A percentile compares a stretch with the other conserved stretches of the same genome.
phyloP scores from a whole-genome alignment of 1,284 basidiomycete genomes.

The Cryptococcus wingfieldii region DNA sequence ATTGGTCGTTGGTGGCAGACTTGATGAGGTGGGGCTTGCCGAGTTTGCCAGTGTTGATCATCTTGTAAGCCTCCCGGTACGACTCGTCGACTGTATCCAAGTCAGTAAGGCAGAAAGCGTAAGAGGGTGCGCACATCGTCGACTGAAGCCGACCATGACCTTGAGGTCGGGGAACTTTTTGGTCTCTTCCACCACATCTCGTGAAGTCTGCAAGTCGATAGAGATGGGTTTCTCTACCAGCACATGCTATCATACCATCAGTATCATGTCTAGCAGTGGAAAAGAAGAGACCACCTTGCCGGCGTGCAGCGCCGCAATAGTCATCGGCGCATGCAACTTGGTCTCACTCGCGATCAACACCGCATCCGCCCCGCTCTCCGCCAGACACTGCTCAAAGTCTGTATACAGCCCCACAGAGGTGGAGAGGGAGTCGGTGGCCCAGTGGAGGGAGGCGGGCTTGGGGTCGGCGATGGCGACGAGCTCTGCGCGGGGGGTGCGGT shows the following conservation, averaged over 20 bases:
- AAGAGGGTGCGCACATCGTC: constrained; percentile 25
- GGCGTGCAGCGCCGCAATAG: constrained; percentile 13
- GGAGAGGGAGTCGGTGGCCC: constrained; percentile 11
- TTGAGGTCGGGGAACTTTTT: constrained; percentile 26
- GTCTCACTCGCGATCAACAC: constrained; percentile 28
- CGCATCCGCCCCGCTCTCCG: constrained; percentile 14
- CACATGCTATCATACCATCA: constrained; percentile 23
- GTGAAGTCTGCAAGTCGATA: constrained; percentile 25
- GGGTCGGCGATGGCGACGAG: constrained; percentile 24
- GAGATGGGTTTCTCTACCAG: constrained; percentile 41
- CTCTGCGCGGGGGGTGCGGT: constrained; percentile 14
- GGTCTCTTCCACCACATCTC: constrained; percentile 24
- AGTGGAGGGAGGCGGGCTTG: constrained; percentile 2
- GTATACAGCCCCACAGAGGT: constrained; percentile 3
- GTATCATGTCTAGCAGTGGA: neutral
- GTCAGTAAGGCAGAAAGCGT: neutral
- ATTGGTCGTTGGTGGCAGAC: constrained; percentile 29
- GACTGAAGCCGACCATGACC: constrained; percentile 33
- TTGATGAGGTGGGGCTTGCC: constrained; percentile 29
- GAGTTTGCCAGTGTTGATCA: constrained; percentile 18
- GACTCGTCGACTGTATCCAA: constrained; percentile 30
- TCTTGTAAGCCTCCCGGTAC: constrained; percentile 17
- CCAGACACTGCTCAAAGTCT: constrained; percentile 7
- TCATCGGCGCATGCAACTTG: constrained; percentile 17
- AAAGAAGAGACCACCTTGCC: constrained; percentile 15